A percentile compares a stretch with the other conserved stretches of the same genome.
Conservation (phyloP, 1,139 yeast species). For the Lodderomyces metapsilosis region DNA sequence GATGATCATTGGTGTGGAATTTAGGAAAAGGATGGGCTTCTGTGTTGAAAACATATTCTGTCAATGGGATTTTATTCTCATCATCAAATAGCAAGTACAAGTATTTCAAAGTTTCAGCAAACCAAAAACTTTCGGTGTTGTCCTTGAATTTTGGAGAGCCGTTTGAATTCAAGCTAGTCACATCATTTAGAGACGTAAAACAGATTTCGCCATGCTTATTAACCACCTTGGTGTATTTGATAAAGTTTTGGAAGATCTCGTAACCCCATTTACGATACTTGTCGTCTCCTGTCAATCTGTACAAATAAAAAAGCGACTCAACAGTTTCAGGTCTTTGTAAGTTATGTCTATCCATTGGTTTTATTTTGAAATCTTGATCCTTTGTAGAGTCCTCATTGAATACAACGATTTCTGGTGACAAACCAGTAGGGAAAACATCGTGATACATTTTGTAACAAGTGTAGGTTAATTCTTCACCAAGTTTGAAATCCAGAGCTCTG, state of each 20-base stretch:
- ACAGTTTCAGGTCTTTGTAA: constrained; percentile 94
- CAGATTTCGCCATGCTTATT: constrained; percentile 54
- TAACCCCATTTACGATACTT: constrained; percentile 90
- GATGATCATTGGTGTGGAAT: constrained; percentile 52
- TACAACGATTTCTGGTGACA: constrained; percentile 86
- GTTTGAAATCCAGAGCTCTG: constrained; percentile 51
- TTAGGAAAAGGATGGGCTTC: constrained; percentile 92
- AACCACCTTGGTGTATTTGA: constrained; percentile 54
- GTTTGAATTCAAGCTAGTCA: constrained; percentile 41
- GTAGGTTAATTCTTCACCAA: constrained; percentile 74
- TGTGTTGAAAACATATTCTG: constrained; percentile 78
- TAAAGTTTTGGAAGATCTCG: constrained; percentile 74
- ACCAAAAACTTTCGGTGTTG: constrained; percentile 92
- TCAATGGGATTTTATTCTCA: constrained; percentile 54
- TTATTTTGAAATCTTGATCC: constrained; percentile 59
- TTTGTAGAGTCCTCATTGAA: constrained; percentile 51
- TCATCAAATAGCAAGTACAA: constrained; percentile 78
- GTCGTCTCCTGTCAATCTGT: constrained; percentile 76
- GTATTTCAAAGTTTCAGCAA: constrained; percentile 90
- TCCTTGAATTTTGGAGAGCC: constrained; percentile 53
- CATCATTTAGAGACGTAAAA: constrained; percentile 69
- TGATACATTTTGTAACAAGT: constrained; percentile 84
- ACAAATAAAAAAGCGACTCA: constrained; percentile 79
- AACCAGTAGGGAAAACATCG: constrained; percentile 63
- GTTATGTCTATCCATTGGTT: constrained; percentile 74